Base-by-base conservation (phyloP, 2,329 filamentous ascomycete species). In the Fusarium duplospermum region DNA sequence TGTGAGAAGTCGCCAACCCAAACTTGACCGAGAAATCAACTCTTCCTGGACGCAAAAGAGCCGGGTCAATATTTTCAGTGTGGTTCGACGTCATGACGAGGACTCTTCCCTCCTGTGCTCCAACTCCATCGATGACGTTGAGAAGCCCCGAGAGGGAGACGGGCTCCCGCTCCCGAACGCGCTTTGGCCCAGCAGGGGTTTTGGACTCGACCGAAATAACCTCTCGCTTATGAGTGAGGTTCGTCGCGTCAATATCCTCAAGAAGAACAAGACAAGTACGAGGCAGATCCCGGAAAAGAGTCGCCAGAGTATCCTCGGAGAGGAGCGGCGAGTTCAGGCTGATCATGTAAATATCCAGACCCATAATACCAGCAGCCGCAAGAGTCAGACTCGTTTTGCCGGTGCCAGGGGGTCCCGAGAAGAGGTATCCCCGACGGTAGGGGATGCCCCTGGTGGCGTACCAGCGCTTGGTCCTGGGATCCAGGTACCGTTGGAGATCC, bases 21-120 rank as follows among this genome's bases (percentile, higher is more conserved):
- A 74, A 74, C 1, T 72, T 40, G 1, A 74, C 42, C 1, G 64
- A 62, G 40, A 64, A 62, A 5, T 74, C 72, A 2, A 74, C 62
- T 27, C 72, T 29, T 7, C 72, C 72, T 0, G 72, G 72, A 0
- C 72, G 65, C 9, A 72, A 13, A 2, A 74, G 20, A 2, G 71
- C 71, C 0, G 71, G 60, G 3, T 74, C 71, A 0, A 73, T 68
- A n/a, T 71, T 67, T 31, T 75, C 61, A 0, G 66, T 66, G 22
- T 77, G 87, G 73, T 93, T 93, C 0, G 91, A 92, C 0, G 91
- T 93, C 92, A 93, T 93, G 71, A 93, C 89, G 1, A 93, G 84
- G 1, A 93, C 88, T 9, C 90, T 86, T 2, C 91, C 92, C 81
- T 93, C 92, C 67, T 89, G 89, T 0, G 89, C 89, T 1, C 90